Base-by-base conservation (phyloP, 345 rosid genomes). In the Populus simonii region DNA sequence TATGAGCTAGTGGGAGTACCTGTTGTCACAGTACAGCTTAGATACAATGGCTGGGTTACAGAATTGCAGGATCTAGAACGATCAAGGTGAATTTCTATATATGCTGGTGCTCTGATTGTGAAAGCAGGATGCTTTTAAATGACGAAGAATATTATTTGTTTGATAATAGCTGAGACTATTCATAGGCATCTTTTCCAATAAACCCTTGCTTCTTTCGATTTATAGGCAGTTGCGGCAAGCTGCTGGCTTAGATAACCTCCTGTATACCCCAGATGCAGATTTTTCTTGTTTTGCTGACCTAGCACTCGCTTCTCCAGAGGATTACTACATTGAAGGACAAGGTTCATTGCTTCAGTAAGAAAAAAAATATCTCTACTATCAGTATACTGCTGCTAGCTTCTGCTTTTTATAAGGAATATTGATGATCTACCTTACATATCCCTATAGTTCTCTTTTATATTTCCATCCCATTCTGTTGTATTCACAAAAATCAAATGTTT, bases 31-130 rank as follows among this genome's bases (percentile, higher is more conserved):
- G 97, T 96, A 75, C 98, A 96, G 83, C 97, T 93, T 71, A 88
- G 99, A 83, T 96, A 96, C 86, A 88, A 93, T 62, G 98, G 99
- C 33, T 96, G 98, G 99, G 99, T 96, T 70, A 93, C 99, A 0
- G 97, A 96, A 86, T 84, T 96, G 59, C 87, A 86, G 82, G 93
- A 93, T 85, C 87, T 91, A 66, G 96, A 92, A 73, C 91, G 83
- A 12, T 85, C 97, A 78, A 93, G 99, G 98, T 96, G 69, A 82
- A 70, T 75, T 38, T 53, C 78, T 78, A 29, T 41, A 45, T 69
- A 16, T 66, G 23, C 23, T 51, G 36, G 20, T 11, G 4, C 65
- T 79, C 66, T 29, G 70, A 62, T 18, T 33, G n/a, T 43, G 55
- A 72, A 38, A 36, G 10, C 35, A 25, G 20, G 9, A 39, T 75